Conservation (phyloP, 148 eudicot species). For the Salicornia ramosissima region DNA sequence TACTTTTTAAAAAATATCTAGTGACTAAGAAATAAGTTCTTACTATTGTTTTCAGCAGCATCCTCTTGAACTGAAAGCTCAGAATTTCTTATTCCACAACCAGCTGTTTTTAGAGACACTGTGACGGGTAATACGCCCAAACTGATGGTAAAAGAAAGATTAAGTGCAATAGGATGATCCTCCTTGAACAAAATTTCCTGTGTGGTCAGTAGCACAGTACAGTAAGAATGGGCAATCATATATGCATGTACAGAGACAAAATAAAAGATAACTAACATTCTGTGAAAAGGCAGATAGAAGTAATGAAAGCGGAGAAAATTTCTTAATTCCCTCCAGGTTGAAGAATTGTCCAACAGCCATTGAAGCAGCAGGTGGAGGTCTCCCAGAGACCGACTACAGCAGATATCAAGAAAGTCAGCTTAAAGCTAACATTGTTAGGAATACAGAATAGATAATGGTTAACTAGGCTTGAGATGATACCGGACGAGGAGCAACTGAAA, state of each 20-base stretch:
- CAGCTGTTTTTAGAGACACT: constrained; percentile 63
- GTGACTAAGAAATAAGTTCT: constrained; percentile 24
- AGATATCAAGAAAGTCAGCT: constrained; percentile 15
- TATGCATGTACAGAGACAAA: not conserved
- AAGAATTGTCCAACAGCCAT: constrained; percentile 99
- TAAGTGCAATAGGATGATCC: constrained; percentile 86
- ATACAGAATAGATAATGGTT: not conserved
- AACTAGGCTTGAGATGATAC: constrained; percentile 37
- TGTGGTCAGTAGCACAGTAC: constrained; percentile 23
- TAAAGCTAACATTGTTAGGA: not conserved
- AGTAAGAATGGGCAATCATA: not conserved
- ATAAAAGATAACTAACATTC: constrained; percentile 36
- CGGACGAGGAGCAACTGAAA: constrained; percentile 98
- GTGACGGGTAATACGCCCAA: constrained; percentile 80
- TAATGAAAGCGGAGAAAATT: constrained; percentile 46
- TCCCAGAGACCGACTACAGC: constrained; percentile 80
- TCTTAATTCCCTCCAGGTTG: constrained; percentile 48
- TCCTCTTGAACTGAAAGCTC: constrained; percentile 62
- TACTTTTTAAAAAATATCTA: not conserved
- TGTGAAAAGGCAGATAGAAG: constrained; percentile 53
- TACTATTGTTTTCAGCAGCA: constrained; percentile 61
- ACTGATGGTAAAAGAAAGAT: constrained; percentile 67
- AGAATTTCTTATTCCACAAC: constrained; percentile 84
- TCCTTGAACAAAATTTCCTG: constrained; percentile 71
- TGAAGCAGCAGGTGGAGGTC: constrained; percentile 97